Evolutionary conservation across 1,284 basidiomycete species (phyloP).

Genomic region (Singerocomus rubriflavus): DNA sequence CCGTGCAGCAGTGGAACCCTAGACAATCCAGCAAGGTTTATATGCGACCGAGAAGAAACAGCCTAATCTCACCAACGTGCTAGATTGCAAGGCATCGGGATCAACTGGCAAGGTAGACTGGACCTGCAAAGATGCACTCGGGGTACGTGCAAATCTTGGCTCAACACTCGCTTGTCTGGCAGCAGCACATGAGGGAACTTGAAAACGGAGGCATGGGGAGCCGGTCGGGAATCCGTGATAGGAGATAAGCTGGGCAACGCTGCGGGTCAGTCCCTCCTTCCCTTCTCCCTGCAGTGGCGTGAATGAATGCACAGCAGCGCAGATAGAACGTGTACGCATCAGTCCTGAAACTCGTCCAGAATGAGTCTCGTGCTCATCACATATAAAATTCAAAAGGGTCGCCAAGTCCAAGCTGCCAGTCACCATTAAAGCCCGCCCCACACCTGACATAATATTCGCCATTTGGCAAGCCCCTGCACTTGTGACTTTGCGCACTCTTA

Average conservation of each 20-base stretch:
- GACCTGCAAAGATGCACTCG: background rate
- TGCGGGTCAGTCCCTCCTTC: too few relatives aligned
- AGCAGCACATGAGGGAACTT: background rate
- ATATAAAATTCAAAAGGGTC: constrained; percentile 7
- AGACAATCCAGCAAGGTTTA: background rate
- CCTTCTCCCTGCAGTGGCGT: too few relatives aligned
- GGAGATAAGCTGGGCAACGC: constrained; percentile 1
- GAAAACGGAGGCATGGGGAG: background rate
- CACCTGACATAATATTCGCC: constrained; percentile 16
- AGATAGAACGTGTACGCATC: constrained; percentile 9
- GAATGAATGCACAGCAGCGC: background rate
- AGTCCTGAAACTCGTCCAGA: background rate
- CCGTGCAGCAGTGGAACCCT: constrained; percentile 2
- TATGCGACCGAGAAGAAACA: background rate
- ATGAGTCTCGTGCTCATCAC: background rate
- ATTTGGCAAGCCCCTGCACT: constrained; percentile 2
- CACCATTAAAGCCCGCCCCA: background rate
- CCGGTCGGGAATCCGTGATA: background rate
- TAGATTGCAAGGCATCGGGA: constrained; percentile 1
- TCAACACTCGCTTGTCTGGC: background rate
- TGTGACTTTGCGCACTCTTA: background rate
- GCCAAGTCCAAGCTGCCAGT: background rate
- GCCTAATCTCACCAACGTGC: constrained; percentile 5
- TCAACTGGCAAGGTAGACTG: background rate
- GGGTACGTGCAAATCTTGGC: background rate